These are phyloP conservation scores for Blastocystis sp. DNA, from an alignment of 352 stramenopile genomes.

Conservation along the genomic window DNA sequence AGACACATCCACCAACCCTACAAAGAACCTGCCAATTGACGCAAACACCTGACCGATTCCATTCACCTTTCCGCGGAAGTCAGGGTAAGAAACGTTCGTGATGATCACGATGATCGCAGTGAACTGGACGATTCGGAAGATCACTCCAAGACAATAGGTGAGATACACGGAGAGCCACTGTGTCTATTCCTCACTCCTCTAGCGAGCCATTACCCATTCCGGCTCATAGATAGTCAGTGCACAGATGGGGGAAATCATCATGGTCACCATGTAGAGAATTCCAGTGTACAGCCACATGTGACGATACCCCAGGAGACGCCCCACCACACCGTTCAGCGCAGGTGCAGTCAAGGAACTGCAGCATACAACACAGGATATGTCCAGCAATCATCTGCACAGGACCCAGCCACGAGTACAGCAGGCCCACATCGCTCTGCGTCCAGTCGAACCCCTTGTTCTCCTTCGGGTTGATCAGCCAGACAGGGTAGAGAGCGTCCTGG, in stretches of 20 bases:
- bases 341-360: constrained; percentile 21
- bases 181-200: not conserved
- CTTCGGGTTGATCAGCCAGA: constrained; percentile 57
- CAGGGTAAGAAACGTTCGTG: constrained; percentile 23
- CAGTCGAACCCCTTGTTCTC: constrained; percentile 37
- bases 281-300: constrained; percentile 24
- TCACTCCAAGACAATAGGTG: not conserved
- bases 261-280: constrained; percentile 13
- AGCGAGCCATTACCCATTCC: not conserved
- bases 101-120: constrained; percentile 52
- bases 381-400: constrained; percentile 47
- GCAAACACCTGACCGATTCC: constrained; percentile 57
- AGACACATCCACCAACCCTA: not conserved
- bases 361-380: constrained; percentile 8
- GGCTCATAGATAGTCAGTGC: not conserved
- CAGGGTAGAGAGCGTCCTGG: constrained; percentile 50
- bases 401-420: constrained; percentile 35
- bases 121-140: constrained; percentile 37
- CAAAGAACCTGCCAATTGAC: constrained; percentile 46
- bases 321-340: not conserved
- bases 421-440: constrained; percentile 40
- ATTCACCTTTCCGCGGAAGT: constrained; percentile 60
- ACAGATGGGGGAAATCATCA: constrained; percentile 23
- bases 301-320: constrained; percentile 21
- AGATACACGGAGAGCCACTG: constrained; percentile 27